Evolutionary conservation across 768 basidiomycete genomes (phyloP).

Genomic region (Auriculariales sp.): DNA sequence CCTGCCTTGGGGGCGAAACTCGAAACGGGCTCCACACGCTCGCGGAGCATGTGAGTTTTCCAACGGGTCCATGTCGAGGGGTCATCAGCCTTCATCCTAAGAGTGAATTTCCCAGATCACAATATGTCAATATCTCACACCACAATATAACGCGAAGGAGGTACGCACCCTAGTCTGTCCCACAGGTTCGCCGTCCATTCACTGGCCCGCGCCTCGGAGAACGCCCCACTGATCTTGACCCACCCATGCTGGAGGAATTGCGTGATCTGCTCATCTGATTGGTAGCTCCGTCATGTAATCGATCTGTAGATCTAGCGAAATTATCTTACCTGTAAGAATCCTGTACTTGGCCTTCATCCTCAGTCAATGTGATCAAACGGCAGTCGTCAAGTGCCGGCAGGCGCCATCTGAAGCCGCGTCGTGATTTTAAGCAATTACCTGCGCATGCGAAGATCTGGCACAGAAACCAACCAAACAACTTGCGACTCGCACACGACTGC

Average conservation of each 20-base stretch:
- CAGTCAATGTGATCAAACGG: no score
- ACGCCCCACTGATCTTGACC: conserved; percentile 35
- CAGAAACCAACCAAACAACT: background rate
- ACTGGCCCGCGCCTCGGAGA: conserved; percentile 34
- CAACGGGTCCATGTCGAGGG: conserved; percentile 39
- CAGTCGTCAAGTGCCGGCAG: no score
- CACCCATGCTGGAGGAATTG: conserved; percentile 44
- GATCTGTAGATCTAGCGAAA: background rate
- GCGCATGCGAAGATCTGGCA: background rate
- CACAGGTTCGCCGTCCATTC: conserved; percentile 38
- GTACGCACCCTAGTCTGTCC: conserved; percentile 26
- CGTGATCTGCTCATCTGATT: conserved; percentile 25
- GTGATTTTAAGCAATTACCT: background rate
- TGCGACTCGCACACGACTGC: background rate
- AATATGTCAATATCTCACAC: no score
- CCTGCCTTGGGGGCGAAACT: conserved; percentile 37
- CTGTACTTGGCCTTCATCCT: background rate
- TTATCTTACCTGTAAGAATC: background rate
- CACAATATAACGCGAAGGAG: no score
- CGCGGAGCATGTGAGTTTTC: conserved; percentile 39
- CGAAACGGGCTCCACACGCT: conserved; percentile 28
- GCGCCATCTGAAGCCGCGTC: background rate
- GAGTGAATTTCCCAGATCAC: conserved; percentile 6
- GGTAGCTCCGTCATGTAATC: background rate
- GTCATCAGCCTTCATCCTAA: conserved; percentile 28